Evolutionary conservation across 305 asterid species (phyloP).

Genomic region (Fraxinus dipetala): DNA sequence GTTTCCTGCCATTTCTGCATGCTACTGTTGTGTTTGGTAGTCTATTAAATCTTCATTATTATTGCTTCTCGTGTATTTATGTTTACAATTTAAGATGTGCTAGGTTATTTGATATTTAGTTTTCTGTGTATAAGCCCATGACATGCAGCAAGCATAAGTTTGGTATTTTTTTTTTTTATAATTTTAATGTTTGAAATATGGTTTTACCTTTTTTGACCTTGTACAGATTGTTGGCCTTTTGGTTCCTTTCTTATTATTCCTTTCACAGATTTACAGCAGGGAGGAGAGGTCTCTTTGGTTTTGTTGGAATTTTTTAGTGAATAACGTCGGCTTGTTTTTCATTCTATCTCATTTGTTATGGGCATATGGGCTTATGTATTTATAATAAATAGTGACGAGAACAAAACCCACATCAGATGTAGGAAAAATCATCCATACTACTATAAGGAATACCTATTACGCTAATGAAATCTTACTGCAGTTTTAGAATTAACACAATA

Average conservation of each 20-base stretch:
- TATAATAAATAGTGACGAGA: neutral
- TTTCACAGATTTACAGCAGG: neutral
- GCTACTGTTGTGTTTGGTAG: slow-evolving; percentile 9
- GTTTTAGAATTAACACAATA: neutral
- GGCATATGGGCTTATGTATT: neutral
- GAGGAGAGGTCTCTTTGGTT: neutral
- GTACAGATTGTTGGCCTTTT: neutral
- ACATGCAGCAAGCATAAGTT: neutral
- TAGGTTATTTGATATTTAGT: neutral
- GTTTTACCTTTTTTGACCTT: neutral
- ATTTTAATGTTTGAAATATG: neutral
- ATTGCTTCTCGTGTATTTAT: neutral
- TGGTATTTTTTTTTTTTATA: neutral
- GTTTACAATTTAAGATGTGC: neutral
- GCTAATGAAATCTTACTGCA: neutral
- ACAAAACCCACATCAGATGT: neutral
- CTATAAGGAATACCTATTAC: neutral
- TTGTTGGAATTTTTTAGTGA: neutral
- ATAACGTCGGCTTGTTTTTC: neutral
- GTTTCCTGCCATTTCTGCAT: slow-evolving; percentile 22
- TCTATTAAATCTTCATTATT: neutral
- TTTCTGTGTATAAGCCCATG: neutral
- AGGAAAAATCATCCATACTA: neutral
- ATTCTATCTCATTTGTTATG: neutral
- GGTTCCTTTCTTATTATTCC: neutral